Evolutionary conservation across 2,329 filamentous ascomycete species (phyloP), one percentile per base, ranked within the genome.

Genomic region (Colletotrichum costaricense): DNA sequence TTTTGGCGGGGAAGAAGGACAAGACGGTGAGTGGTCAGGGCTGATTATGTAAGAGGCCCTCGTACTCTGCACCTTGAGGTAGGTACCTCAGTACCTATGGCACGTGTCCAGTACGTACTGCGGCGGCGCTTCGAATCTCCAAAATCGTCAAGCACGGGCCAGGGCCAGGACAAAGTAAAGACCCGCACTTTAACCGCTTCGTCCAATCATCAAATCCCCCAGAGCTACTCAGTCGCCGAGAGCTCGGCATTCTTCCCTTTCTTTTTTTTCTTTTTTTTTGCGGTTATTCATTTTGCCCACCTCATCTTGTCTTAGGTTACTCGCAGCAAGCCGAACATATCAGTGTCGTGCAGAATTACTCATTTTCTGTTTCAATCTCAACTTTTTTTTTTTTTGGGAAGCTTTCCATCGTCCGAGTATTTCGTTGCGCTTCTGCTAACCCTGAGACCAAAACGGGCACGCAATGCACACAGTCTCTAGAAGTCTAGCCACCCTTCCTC

Each of bases 81-180:
- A 42, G 35, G 35, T 9, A 46, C 2, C 26, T 26, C 0, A 4
- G 26, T 26, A 5, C 26, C 26, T 9, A 3, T 3, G 38, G 38
- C 38, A 42, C 38, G 38, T 42, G 38, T 16, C 2, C 14, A 16
- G 5, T 9, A 60, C 42, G 52, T 24, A 52, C 54, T 19, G 35
- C 24, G 5, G 54, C 55, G 55, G 69, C 65, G 69, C 69, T 68
- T 72, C 57, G n/a, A 56, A 33, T 72, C 35, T 63, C 57, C 58
- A 2, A 1, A 5, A 26, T 16, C 14, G 28, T 22, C 11, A 1
- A 14, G 64, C 64, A 68, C 64, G 16, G 57, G 49, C 49, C 30
- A 56, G 2, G 2, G 4, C 5, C 24, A 26, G 14, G 2, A 35
- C 19, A 19, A 26, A 22, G 24, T 24, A 58, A 55, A 54, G 55